Percentiles rank a stretch among this genome's conserved stretches.
Evolutionary conservation across 306 rosid genomes (phyloP).

Genomic region (Trifolium dubium): DNA sequence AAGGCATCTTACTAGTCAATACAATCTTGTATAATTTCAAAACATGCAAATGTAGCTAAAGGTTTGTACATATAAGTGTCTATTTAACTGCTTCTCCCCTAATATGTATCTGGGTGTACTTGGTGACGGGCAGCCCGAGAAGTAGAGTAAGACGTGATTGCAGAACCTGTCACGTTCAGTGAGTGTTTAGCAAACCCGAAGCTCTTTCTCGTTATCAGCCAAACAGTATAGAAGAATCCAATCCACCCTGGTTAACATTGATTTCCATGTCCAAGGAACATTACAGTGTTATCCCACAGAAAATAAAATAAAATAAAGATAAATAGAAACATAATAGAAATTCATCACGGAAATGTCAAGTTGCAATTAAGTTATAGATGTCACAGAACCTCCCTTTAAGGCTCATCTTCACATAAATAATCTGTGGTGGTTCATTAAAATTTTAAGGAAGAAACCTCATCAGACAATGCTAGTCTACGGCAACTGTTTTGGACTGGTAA

Average conservation of each 20-base stretch:
- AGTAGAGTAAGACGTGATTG: constrained; percentile 65
- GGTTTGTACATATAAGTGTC: constrained; percentile 42
- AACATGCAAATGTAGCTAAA: constrained; percentile 37
- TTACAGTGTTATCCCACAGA: constrained; percentile 29
- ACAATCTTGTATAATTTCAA: constrained; percentile 27
- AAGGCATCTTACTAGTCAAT: constrained; percentile 33
- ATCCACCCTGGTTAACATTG: constrained; percentile 71
- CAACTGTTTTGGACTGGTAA: constrained; percentile 27
- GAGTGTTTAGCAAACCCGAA: constrained; percentile 71
- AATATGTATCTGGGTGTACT: constrained; percentile 39
- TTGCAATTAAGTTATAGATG: constrained; percentile 31
- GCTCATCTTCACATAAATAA: constrained; percentile 5
- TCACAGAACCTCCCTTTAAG: constrained; percentile 5
- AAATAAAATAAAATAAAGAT: not conserved
- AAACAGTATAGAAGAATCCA: constrained; percentile 72
- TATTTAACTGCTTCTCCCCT: constrained; percentile 33
- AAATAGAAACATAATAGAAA: constrained; percentile 18
- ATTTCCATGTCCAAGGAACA: constrained; percentile 45
- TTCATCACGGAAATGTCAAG: constrained; percentile 24
- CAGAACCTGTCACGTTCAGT: constrained; percentile 62
- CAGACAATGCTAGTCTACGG: constrained; percentile 15
- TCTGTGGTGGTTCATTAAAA: constrained; percentile 23
- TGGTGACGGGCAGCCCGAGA: constrained; percentile 48
- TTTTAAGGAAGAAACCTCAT: constrained; percentile 26
- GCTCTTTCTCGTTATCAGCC: constrained; percentile 73